These are phyloP conservation scores for Carex cristatella DNA, from an alignment of 176 grass and related monocot species.

Conservation along the genomic window DNA sequence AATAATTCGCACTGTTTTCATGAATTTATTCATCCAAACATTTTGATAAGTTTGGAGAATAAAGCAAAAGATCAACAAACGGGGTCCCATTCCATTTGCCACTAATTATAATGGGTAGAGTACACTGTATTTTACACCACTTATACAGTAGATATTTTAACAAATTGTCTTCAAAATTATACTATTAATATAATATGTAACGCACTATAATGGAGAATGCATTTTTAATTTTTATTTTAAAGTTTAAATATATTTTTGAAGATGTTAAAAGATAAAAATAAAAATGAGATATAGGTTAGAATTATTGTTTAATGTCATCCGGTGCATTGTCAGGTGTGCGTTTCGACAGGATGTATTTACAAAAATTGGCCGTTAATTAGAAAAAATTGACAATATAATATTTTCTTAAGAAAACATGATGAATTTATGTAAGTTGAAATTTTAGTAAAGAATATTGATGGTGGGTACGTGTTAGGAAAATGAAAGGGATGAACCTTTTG, in stretches of 20 bases:
- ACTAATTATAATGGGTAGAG: neutral
- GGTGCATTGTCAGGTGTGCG: neutral
- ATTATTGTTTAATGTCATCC: neutral
- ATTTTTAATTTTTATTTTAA: too few species aligned
- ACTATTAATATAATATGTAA: neutral
- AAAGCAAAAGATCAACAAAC: neutral
- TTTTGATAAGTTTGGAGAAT: neutral
- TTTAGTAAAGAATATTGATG: neutral
- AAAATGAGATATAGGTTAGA: too few species aligned
- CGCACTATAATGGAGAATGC: too few species aligned
- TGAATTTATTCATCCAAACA: constrained; percentile 1
- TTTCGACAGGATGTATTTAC: neutral
- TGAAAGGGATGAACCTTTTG: neutral
- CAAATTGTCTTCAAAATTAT: neutral
- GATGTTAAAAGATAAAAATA: too few species aligned
- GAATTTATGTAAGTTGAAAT: neutral
- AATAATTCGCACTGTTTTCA: neutral
- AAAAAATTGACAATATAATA: neutral
- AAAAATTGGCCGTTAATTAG: neutral
- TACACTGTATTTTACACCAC: neutral
- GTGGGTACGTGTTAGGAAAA: neutral
- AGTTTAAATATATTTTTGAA: too few species aligned
- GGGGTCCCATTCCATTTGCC: neutral
- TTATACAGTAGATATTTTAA: neutral
- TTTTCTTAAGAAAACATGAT: neutral